These are phyloP conservation scores for Anthracocystis setariae DNA, from an alignment of 1,284 basidiomycete species.

Conservation along the genomic window DNA sequence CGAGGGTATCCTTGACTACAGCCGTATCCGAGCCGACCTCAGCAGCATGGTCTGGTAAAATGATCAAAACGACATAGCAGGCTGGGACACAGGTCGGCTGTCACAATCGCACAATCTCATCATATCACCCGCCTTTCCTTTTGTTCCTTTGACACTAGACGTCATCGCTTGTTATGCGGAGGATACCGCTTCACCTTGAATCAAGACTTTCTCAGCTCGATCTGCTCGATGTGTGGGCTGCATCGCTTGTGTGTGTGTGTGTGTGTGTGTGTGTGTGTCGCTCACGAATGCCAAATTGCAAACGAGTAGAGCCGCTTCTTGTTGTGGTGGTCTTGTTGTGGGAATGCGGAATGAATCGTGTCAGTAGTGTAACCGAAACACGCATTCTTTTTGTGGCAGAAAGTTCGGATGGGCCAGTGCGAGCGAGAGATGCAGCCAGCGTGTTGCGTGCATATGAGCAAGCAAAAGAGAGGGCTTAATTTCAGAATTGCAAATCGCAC, in stretches of 20 bases:
- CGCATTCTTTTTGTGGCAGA: too few relatives aligned
- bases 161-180: constrained; percentile 32
- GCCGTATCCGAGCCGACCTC: constrained; percentile 68
- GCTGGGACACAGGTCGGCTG: constrained; percentile 1
- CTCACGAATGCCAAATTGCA: too few relatives aligned
- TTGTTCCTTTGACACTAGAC: constrained; percentile 21
- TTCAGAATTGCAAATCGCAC: too few relatives aligned
- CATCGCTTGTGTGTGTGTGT: not conserved
- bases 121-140: constrained; percentile 7
- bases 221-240: not conserved
- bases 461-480: too few relatives aligned
- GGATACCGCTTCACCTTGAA: constrained; percentile 31
- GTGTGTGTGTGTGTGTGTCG: too few relatives aligned
- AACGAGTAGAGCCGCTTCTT: too few relatives aligned
- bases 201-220: constrained; percentile 24
- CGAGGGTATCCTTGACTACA: constrained; percentile 79
- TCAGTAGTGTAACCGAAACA: too few relatives aligned
- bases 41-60: constrained; percentile 66
- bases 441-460: too few relatives aligned
- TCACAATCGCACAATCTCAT: constrained; percentile 4
- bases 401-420: too few relatives aligned
- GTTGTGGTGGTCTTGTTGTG: too few relatives aligned
- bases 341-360: too few relatives aligned
- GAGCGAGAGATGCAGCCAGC: too few relatives aligned
- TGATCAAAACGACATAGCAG: not conserved